phyloP scores from a whole-genome alignment of 179 eudicot species.

The Beta lomatogona region DNA sequence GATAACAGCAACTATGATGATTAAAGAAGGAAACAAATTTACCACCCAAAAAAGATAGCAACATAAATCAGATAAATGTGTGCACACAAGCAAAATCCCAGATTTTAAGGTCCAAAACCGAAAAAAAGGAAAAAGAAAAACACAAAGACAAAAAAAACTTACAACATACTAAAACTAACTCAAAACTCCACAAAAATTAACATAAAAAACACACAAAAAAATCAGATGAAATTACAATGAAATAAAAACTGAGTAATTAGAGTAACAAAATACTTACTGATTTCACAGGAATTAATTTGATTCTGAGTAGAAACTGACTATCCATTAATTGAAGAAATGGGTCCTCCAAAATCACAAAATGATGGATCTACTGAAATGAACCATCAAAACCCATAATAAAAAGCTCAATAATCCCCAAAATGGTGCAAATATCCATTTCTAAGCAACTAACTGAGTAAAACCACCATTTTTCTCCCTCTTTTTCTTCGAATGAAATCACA shows the following conservation, averaged over 20 bases:
- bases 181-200: background rate
- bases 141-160: background rate
- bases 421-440: too few relatives aligned
- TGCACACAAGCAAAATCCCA: background rate
- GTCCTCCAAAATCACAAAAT: slow-evolving; percentile 3
- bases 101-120: background rate
- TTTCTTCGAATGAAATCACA: too few relatives aligned
- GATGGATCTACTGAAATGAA: too few relatives aligned
- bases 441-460: too few relatives aligned
- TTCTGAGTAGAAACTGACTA: slow-evolving; percentile 10
- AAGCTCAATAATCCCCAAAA: too few relatives aligned
- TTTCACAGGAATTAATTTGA: slow-evolving; percentile 9
- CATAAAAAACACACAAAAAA: background rate
- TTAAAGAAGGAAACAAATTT: slow-evolving; percentile 2
- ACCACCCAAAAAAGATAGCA: background rate
- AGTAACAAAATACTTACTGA: slow-evolving; percentile 31
- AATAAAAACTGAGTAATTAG: background rate
- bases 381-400: too few relatives aligned
- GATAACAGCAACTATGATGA: background rate
- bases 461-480: too few relatives aligned
- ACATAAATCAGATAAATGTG: background rate
- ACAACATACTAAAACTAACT: background rate
- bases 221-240: background rate
- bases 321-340: slow-evolving; percentile 4
- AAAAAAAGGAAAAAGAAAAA: background rate